Evolutionary conservation across 345 rosid genomes (phyloP), one percentile per base, ranked within the genome.

Genomic region (Hirschfeldia incana): DNA sequence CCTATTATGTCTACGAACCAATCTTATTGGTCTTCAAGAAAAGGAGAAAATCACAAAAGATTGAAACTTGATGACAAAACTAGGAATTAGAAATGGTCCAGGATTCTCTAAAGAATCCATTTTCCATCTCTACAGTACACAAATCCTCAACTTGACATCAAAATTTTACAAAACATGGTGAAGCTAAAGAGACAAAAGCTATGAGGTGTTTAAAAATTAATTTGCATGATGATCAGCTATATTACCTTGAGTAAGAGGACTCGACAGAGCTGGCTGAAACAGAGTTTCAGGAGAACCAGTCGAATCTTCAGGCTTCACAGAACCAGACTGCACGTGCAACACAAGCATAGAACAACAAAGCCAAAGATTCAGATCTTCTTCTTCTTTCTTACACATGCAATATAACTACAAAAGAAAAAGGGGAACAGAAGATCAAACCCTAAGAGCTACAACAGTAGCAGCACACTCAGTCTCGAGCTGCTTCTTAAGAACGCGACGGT

Each of bases 401-500:
- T 49, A n/a, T n/a, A 49, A 42, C 21, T 13, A 29, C 3, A 57
- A 3, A 68, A 62, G 3, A 32, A 66, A 66, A 65, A 46, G 5
- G 5, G 29, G 32, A 69, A 11, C 6, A 62, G 75, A 70, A 58
- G 63, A 65, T 29, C 4, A 72, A 83, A 93, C 98, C 81, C 11
- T 53, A 53, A 53, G 59, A 53, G 59, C 59, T 11, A 81, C 91
- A 76, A 27, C 77, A 67, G 75, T 21, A 66, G 95, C 92, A 64
- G 95, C 92, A 67, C 97, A 89, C 67, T 90, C 93, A 4, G 81
- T 83, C 64, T 94, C 87, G 65, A 93, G 96, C 80, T 85, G 86
- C 61, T 66, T 84, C 83, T 88, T 87, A 74, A 94, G 98, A 79
- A 83, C 46, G 70, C 86, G 89, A 49, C 12, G 89, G 76, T 84